Evolutionary conservation across 1,139 yeast genomes (phyloP), one percentile per base, ranked within the genome.

Genomic region (Pichia sp.): DNA sequence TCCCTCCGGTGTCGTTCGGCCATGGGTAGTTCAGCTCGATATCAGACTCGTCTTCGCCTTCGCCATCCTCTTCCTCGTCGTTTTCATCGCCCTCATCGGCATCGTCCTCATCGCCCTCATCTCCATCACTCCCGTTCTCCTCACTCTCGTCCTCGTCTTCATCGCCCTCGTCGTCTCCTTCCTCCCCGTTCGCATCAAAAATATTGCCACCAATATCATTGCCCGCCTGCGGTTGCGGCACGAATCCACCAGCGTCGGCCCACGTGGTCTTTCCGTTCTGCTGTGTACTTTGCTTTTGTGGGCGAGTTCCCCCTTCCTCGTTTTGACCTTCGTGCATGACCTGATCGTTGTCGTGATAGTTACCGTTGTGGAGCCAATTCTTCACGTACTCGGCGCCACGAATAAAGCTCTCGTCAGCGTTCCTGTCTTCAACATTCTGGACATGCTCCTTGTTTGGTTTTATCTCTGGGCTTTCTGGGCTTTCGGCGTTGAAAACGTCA

Each of bases 1-100:
- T 60, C 2, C 66, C 67, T 34, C 24, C 38, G 8, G n/a, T 40
- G 12, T 41, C 45, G 14, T 6, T 38, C 16, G 45, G n/a, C 40
- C 42, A 40, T 5, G 6, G 33, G 5, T 45, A 43, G 9, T n/a
- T 31, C 34, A 12, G 12, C 9, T 12, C 29, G 31, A n/a, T 44
- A 27, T 34, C 42, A 17, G 17, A 7, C n/a, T 36, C 44, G 29
- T 29, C 48, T 12, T 46, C 48, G 31, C 31, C 48, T 30, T 46
- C 38, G 16, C 29, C 51, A 7, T 27, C 44, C 30, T 29, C 46
- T 12, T 38, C 51, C 27, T 9, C 5, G 8, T 43, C 40, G 14
- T n/a, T 29, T 10, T 31, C 46, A 16, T 27, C 7, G 12, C 27
- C 20, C 12, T 36, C 46, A 4, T 33, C 38, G 6, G 16, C 46